phyloP scores from a whole-genome alignment of 495 filamentous ascomycete genomes.

The Hypoxylon subgilvum region DNA sequence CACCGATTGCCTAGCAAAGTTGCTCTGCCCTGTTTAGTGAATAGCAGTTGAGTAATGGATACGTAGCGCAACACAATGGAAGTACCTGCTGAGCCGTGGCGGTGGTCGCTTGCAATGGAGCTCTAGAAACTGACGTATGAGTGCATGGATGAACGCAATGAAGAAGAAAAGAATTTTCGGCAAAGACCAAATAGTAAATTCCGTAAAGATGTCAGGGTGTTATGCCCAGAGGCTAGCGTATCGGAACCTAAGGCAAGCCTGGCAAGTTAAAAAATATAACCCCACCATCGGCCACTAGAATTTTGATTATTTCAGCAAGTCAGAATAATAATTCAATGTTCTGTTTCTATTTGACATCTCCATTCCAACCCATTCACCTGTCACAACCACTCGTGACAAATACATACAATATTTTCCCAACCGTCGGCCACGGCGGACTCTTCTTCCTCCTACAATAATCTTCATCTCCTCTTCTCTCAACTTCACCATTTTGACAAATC shows the following conservation, averaged over 20 bases:
- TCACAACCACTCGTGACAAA: conserved; percentile 3
- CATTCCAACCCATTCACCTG: conserved; percentile 21
- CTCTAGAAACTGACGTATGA: conserved; percentile 36
- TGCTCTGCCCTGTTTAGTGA: too few relatives aligned
- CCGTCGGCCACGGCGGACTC: neutral
- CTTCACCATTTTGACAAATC: neutral
- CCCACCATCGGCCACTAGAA: conserved; percentile 34
- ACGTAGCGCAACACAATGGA: neutral
- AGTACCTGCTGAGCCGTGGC: neutral
- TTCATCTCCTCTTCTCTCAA: neutral
- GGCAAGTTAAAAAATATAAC: conserved; percentile 27
- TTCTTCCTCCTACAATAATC: neutral
- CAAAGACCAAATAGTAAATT: conserved; percentile 5
- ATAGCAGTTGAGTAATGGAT: neutral
- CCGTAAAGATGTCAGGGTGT: neutral
- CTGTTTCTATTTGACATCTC: conserved; percentile 5
- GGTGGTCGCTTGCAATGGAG: too few relatives aligned
- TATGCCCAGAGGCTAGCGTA: too few relatives aligned
- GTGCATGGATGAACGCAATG: too few relatives aligned
- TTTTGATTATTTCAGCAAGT: conserved; percentile 29
- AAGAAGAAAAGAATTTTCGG: too few relatives aligned
- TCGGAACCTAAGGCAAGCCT: too few relatives aligned
- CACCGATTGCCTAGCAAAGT: too few relatives aligned
- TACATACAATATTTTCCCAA: too few relatives aligned
- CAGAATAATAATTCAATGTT: too few relatives aligned